A percentile compares a stretch with the other conserved stretches of the same genome.
Evolutionary conservation across 495 filamentous ascomycete species (phyloP).

Genomic region (Chaetomium cochliodes): DNA sequence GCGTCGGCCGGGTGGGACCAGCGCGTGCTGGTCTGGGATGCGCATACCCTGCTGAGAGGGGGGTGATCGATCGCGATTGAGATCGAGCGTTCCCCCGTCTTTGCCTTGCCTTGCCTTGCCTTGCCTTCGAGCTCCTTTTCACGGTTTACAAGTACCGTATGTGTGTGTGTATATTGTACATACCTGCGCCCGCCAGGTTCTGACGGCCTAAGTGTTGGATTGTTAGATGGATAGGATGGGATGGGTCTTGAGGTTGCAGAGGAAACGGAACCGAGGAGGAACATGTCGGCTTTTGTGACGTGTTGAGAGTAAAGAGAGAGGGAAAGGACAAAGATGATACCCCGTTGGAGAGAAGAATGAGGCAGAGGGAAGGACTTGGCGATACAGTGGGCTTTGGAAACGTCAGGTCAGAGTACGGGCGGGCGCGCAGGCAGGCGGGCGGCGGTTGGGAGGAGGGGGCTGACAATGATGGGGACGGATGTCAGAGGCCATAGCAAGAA

Average conservation of each 20-base stretch:
- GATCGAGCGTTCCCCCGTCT: too few species aligned
- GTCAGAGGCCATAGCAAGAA: not conserved
- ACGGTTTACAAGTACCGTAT: not conserved
- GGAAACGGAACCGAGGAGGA: not conserved
- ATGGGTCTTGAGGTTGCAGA: not conserved
- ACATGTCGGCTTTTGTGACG: not conserved
- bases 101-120: too few species aligned
- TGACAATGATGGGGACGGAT: not conserved
- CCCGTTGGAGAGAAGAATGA: slow-evolving; percentile 17
- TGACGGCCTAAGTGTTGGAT: not conserved
- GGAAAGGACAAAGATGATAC: slow-evolving; percentile 19
- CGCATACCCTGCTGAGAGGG: slow-evolving; percentile 45
- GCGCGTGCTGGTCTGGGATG: slow-evolving; percentile 87
- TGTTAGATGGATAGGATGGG: too few species aligned
- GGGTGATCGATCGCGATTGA: too few species aligned
- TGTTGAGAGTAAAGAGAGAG: not conserved
- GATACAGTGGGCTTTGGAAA: slow-evolving; percentile 16
- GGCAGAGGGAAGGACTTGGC: not conserved
- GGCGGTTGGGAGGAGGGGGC: not conserved
- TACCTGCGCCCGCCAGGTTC: not conserved
- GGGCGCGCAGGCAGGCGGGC: too few species aligned
- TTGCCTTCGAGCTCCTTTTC: not conserved
- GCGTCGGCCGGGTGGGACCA: slow-evolving; percentile 94
- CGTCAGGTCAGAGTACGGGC: slow-evolving; percentile 7
- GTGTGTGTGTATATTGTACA: not conserved